Evolutionary conservation across 169 alveolate species (phyloP).

Genomic region (Eimeria sp.): DNA sequence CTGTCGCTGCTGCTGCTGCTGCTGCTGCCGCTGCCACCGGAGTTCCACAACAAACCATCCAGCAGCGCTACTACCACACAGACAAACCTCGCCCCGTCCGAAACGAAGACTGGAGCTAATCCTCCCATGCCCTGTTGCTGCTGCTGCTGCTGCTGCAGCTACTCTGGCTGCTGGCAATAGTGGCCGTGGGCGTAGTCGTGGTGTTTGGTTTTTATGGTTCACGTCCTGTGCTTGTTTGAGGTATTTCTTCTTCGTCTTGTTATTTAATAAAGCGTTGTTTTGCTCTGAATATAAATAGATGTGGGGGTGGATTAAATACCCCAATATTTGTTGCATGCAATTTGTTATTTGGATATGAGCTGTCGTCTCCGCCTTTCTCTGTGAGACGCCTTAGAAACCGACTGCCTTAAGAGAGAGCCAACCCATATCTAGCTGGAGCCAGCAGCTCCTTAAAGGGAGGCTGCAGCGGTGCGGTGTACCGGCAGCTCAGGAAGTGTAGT

Average conservation of each 20-base stretch:
- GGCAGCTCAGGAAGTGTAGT: too few relatives aligned
- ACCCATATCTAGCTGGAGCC: background rate
- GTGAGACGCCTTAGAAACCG: background rate
- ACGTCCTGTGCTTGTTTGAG: too few relatives aligned
- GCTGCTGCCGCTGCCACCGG: conserved; percentile 31
- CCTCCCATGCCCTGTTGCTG: background rate
- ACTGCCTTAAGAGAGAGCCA: too few relatives aligned
- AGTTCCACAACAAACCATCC: conserved; percentile 10
- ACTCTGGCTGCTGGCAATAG: background rate
- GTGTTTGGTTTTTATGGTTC: too few relatives aligned
- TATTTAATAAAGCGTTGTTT: too few relatives aligned
- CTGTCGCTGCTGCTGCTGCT: conserved; percentile 57
- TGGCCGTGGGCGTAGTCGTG: background rate
- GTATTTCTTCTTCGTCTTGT: too few relatives aligned
- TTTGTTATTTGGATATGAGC: background rate
- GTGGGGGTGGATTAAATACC: too few relatives aligned
- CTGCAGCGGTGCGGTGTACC: background rate
- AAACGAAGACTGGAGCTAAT: background rate
- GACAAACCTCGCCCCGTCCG: background rate
- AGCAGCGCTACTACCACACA: conserved; percentile 46
- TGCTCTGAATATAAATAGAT: too few relatives aligned
- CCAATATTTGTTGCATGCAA: background rate
- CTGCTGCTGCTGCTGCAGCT: background rate
- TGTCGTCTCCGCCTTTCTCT: background rate
- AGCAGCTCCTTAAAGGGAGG: background rate